Conservation (phyloP, 192 early-diverging fungal species). For the Backusella australiensis region DNA sequence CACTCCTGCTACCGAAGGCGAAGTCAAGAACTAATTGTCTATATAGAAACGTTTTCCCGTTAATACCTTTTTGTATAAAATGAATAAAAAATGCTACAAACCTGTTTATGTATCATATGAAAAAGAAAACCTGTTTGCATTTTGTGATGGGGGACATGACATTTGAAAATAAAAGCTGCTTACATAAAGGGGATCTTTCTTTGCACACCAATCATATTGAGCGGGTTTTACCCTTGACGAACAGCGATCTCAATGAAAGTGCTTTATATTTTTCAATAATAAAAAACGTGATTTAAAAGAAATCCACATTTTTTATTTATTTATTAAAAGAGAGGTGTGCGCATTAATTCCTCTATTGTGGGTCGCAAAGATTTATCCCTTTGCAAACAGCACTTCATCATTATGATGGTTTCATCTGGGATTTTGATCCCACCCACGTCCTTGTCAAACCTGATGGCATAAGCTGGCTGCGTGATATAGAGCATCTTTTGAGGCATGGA, state of each 20-base stretch:
- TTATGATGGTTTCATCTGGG: not conserved
- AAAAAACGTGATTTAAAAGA: too few species aligned
- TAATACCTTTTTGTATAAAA: slow-evolving; percentile 6
- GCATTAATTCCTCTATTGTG: not conserved
- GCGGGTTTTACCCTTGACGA: too few species aligned
- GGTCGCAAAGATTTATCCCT: not conserved
- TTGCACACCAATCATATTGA: too few species aligned
- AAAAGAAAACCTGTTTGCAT: too few species aligned
- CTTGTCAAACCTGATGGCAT: slow-evolving; percentile 47
- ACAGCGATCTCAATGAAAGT: too few species aligned
- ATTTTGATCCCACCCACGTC: not conserved
- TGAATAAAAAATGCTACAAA: not conserved
- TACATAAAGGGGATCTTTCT: too few species aligned
- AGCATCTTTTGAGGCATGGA: slow-evolving; percentile 60
- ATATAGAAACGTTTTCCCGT: not conserved
- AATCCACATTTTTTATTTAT: too few species aligned
- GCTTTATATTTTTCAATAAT: too few species aligned
- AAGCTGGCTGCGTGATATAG: slow-evolving; percentile 67
- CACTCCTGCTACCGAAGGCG: not conserved
- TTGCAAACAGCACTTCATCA: not conserved
- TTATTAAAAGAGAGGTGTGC: too few species aligned
- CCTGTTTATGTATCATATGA: not conserved
- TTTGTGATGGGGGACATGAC: too few species aligned
- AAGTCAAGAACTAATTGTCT: not conserved
- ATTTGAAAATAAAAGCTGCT: too few species aligned